phyloP scores from a whole-genome alignment of 2,329 filamentous ascomycete genomes.

The Tolypocladium endophyticum region DNA sequence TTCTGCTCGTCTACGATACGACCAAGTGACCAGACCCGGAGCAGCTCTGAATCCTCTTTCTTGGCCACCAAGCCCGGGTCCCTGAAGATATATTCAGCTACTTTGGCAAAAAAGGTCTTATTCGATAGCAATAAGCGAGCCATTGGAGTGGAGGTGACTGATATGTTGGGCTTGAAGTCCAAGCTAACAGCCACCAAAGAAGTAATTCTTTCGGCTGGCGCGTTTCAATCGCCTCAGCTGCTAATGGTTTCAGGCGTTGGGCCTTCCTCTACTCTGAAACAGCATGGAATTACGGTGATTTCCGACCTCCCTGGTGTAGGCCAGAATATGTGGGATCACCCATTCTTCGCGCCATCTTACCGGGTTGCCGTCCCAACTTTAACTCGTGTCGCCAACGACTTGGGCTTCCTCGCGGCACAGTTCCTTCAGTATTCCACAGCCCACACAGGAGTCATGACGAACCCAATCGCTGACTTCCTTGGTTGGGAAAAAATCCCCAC shows the following conservation, averaged over 20 bases:
- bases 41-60: no score
- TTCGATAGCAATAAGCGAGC: no score
- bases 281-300: background rate
- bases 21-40: background rate
- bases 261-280: background rate
- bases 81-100: background rate
- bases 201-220: constrained; percentile 5
- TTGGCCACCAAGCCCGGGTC: no score
- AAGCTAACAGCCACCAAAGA: constrained; percentile 4
- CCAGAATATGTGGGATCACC: background rate
- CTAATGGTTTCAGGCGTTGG: background rate
- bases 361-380: background rate
- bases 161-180: no score
- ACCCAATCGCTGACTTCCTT: background rate
- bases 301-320: background rate
- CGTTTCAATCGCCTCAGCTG: background rate
- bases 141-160: no score
- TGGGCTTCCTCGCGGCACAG: no score
- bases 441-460: background rate
- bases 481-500: background rate
- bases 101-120: background rate
- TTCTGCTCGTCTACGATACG: background rate
- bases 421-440: no score
- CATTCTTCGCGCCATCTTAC: background rate
- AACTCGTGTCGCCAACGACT: no score